Evolutionary conservation across 1,284 basidiomycete species (phyloP), one percentile per base, ranked within the genome.

Genomic region (Puccinia novopanici): DNA sequence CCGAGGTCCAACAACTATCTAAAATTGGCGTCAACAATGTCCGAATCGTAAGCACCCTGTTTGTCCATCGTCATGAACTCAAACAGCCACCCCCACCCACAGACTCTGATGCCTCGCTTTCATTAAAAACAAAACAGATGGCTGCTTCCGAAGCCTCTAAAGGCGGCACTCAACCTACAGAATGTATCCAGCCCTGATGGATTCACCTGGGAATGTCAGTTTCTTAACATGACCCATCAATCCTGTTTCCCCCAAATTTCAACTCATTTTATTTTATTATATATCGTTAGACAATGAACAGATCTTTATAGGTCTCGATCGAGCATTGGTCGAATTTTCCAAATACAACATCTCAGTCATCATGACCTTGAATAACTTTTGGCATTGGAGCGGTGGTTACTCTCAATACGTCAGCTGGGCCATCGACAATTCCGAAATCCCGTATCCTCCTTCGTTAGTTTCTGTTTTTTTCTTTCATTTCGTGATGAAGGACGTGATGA

Each of bases 11-110:
- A 61, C 82, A 83, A 73, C 79, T 84, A 68, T 73, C 78, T 0
- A 81, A 79, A 0, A 80, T 72, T 17, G 83, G 83, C 30, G 81
- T 84, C 68, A 83, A 84, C 59, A 82, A 83, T 57, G 80, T 84
- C 15, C 81, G 83, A 67, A 83, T 83, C 82, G 83, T 84, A 83
- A 81, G 83, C 13, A 30, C 40, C 22, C 74, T 70, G 75, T 6
- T 54, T 75, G 3, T 61, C 27, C 24, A 70, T 80, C 52, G 81
- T 81, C n/a, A n/a, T n/a, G n/a, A n/a, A n/a, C n/a, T n/a, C n/a
- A n/a, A n/a, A n/a, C n/a, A n/a, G n/a, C n/a, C n/a, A n/a, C n/a
- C n/a, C n/a, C n/a, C n/a, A n/a, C n/a, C n/a, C n/a, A n/a, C n/a
- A n/a, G n/a, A n/a, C n/a, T n/a, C n/a, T n/a, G n/a, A n/a, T n/a